Conservation (phyloP, 2,329 filamentous ascomycete genomes). For the Stachybotrys chartarum region DNA sequence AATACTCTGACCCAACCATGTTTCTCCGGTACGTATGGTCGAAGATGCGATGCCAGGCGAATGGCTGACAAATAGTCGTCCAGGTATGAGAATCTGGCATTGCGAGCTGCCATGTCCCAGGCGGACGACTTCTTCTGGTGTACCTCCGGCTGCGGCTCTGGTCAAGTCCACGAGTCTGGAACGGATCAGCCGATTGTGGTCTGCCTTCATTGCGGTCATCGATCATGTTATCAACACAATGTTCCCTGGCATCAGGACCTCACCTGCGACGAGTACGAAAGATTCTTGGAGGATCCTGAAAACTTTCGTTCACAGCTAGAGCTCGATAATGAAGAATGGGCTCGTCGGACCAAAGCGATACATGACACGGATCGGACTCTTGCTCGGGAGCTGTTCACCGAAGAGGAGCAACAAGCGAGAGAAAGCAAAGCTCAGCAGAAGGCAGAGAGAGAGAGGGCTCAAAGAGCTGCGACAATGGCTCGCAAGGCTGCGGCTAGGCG, state of each 20-base stretch:
- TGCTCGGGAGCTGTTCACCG: slow-evolving; percentile 21
- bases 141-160: slow-evolving; percentile 40
- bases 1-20: slow-evolving; percentile 33
- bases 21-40: slow-evolving; percentile 29
- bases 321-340: slow-evolving; percentile 22
- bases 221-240: slow-evolving; percentile 31
- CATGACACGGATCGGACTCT: slow-evolving; percentile 35
- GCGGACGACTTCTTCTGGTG: slow-evolving; percentile 46
- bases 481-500: slow-evolving; percentile 18
- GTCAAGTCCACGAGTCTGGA: slow-evolving; percentile 42
- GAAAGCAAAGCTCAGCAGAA: slow-evolving; percentile 14
- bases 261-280: slow-evolving; percentile 34
- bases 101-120: slow-evolving; percentile 33
- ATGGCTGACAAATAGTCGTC: slow-evolving; percentile 2
- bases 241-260: slow-evolving; percentile 17
- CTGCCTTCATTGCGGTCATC: slow-evolving; percentile 29
- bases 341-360: slow-evolving; percentile 32
- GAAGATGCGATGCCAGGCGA: neutral
- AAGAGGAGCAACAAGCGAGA: slow-evolving; percentile 18
- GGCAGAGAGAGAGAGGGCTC: slow-evolving; percentile 13
- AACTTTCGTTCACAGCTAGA: slow-evolving; percentile 30
- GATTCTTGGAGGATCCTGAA: slow-evolving; percentile 25
- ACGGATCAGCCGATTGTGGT: slow-evolving; percentile 30
- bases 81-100: slow-evolving; percentile 35
- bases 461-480: slow-evolving; percentile 17